Evolutionary conservation across 306 rosid genomes (phyloP), one percentile per base, ranked within the genome.

Genomic region (Fragaria ananassa): DNA sequence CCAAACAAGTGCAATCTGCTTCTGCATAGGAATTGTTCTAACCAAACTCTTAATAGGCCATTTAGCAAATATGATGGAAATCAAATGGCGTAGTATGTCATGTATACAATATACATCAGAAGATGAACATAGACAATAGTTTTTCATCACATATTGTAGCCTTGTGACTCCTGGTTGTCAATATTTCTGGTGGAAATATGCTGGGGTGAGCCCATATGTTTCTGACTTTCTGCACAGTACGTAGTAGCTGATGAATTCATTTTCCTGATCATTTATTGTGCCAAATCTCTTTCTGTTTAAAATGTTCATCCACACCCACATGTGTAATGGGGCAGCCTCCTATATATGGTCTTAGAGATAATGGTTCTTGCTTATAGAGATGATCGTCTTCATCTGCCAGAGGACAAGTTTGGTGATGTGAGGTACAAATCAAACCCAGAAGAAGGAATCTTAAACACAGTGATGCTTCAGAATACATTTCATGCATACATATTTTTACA

Each of bases 251-350:
- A 54, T 31, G 66, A 27, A 61, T 61, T 39, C 17, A 34, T 19
- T 71, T 50, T 39, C 39, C 4, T 56, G 39, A 13, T 72, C 67
- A 57, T 56, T 73, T 57, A 39, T 58, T 39, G 17, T 39, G 41
- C 42, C 41, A 39, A 35, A 25, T 39, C 54, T 41, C 17, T 21
- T 9, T 47, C 42, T 21, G 46, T 21, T 58, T 41, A 25, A 58
- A 41, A 21, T 15, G 31, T 60, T 74, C 57, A 11, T 74, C 13
- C 35, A 9, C 78, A 60, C 10, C 44, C 58, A 27, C 78, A 44
- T 64, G 34, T 60, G 78, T 6, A 8, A 74, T 60, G 45, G 70
- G 54, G 78, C 45, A 61, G 34, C n/a, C 68, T 4, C 56, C 49
- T 14, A 58, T 41, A 2, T 41, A 27, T 15, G 42, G 54, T 42